These are phyloP conservation scores for Trichoderma virens DNA, from an alignment of 495 filamentous ascomycete species.

Conservation along the genomic window DNA sequence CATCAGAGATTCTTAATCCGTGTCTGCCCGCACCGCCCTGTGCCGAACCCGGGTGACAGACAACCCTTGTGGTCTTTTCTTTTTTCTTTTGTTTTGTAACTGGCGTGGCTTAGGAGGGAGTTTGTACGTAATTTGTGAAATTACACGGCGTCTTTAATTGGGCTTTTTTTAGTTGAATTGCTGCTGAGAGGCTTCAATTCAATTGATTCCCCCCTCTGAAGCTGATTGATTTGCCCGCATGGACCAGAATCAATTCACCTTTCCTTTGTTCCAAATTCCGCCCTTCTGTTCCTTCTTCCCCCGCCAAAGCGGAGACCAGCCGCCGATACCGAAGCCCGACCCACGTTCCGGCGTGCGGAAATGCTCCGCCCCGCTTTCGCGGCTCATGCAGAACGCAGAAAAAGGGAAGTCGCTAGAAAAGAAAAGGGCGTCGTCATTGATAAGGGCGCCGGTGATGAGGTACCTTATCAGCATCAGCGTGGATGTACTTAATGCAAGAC, in stretches of 20 bases:
- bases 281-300: background rate
- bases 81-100: background rate
- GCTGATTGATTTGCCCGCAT: too few species aligned
- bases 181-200: too few species aligned
- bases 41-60: background rate
- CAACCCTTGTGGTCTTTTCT: background rate
- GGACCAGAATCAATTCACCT: background rate
- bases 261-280: background rate
- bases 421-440: too few species aligned
- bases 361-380: constrained; percentile 5
- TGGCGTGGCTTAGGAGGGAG: background rate
- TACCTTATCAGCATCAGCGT: too few species aligned
- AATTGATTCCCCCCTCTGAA: too few species aligned
- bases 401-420: background rate
- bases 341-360: constrained; percentile 3
- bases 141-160: too few species aligned
- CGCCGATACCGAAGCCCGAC: constrained; percentile 1
- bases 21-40: constrained; percentile 1
- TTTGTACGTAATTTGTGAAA: too few species aligned
- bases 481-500: too few species aligned
- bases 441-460: too few species aligned
- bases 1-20: background rate
- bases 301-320: background rate
- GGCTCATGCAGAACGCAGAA: background rate
- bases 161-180: too few species aligned